Evolutionary conservation across 257 asterid genomes (phyloP).

Genomic region (Capsicum rhomboideum): DNA sequence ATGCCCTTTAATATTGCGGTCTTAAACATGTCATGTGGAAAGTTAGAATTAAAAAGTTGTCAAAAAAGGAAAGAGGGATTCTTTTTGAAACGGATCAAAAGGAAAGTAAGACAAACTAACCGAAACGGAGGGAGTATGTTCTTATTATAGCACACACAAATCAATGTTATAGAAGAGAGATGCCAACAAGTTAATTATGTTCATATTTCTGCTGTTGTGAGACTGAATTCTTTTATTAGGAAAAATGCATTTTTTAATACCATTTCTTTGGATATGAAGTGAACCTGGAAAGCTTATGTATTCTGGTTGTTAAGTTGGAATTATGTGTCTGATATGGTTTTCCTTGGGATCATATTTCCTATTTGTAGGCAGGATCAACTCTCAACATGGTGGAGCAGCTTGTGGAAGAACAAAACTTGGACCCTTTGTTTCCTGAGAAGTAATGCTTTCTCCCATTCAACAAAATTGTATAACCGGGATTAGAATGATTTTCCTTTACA

Average conservation of each 20-base stretch:
- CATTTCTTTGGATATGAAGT: background rate
- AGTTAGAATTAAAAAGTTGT: too few species aligned
- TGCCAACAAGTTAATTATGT: background rate
- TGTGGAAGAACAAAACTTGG: slow-evolving; percentile 66
- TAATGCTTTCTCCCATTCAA: background rate
- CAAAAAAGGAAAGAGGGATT: too few species aligned
- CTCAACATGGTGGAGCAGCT: slow-evolving; percentile 72
- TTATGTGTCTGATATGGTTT: background rate
- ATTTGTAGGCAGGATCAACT: slow-evolving; percentile 42
- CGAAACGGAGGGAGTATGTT: too few species aligned
- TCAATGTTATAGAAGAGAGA: background rate
- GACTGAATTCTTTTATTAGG: background rate
- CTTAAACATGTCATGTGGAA: too few species aligned
- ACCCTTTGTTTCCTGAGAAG: slow-evolving; percentile 45
- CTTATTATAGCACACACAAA: background rate
- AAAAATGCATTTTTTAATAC: background rate
- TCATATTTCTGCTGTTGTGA: background rate
- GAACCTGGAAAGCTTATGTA: background rate
- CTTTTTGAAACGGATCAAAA: too few species aligned
- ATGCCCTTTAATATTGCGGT: too few species aligned
- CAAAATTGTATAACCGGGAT: background rate
- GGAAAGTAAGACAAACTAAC: too few species aligned
- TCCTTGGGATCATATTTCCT: background rate
- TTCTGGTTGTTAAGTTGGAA: background rate
- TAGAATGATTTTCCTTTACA: background rate